phyloP scores from a whole-genome alignment of 2,329 filamentous ascomycete genomes.

The Colletotrichum musicola region DNA sequence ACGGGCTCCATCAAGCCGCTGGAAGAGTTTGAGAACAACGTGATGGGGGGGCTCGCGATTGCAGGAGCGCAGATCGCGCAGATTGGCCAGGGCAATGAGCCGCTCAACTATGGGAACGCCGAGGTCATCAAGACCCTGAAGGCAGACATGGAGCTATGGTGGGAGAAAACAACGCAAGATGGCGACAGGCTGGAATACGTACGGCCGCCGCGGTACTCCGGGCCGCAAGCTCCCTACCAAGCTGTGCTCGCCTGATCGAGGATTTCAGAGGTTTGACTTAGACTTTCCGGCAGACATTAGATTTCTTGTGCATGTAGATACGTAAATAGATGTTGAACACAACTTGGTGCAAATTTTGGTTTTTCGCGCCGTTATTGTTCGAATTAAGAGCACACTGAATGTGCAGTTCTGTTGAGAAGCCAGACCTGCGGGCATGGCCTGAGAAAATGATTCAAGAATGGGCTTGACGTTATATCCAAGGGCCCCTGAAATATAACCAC shows the following conservation, averaged over 20 bases:
- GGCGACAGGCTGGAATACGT: slow-evolving; percentile 44
- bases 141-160: slow-evolving; percentile 43
- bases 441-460: too few species aligned
- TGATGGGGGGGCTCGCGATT: slow-evolving; percentile 2
- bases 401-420: too few species aligned
- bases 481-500: too few species aligned
- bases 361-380: too few species aligned
- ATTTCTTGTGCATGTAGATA: too few species aligned
- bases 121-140: slow-evolving; percentile 41
- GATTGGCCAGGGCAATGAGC: slow-evolving; percentile 40
- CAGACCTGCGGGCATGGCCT: too few species aligned
- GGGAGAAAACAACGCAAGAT: slow-evolving; percentile 43
- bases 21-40: slow-evolving; percentile 21
- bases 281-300: neutral
- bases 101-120: slow-evolving; percentile 44
- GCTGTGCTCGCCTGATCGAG: neutral
- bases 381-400: too few species aligned
- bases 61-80: slow-evolving; percentile 25
- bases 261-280: neutral
- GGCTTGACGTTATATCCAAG: too few species aligned
- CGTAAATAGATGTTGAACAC: too few species aligned
- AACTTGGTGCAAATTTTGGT: too few species aligned
- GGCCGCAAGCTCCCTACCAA: neutral
- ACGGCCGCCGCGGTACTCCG: neutral
- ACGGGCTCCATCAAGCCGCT: slow-evolving; percentile 22